phyloP scores from a whole-genome alignment of 1,139 yeast species.

The Protomyces pachydermus region DNA sequence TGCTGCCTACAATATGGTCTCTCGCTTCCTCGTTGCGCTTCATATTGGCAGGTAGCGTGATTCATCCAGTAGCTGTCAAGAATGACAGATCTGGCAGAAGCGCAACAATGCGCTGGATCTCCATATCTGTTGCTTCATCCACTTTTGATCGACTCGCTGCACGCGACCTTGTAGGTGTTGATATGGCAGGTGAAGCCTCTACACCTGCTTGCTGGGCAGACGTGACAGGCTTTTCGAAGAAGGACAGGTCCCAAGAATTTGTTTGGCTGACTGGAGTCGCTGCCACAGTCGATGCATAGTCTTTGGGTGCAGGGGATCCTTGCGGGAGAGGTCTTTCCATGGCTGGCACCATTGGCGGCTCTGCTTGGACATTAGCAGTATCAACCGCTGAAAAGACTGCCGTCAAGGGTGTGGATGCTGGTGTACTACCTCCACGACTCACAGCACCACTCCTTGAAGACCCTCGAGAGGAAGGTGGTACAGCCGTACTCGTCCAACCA shows the following conservation, averaged over 20 bases:
- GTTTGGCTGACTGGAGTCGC: not conserved
- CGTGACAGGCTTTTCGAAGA: not conserved
- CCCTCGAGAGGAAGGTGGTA: not conserved
- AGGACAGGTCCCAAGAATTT: constrained; percentile 16
- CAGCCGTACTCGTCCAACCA: constrained; percentile 15
- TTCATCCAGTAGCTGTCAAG: not conserved
- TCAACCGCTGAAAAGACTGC: not conserved
- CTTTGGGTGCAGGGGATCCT: not conserved
- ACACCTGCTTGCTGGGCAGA: not conserved
- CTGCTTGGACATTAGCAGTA: not conserved
- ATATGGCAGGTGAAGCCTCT: not conserved
- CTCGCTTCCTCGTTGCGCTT: constrained; percentile 19
- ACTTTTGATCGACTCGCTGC: not conserved
- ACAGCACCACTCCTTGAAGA: not conserved
- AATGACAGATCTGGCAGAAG: constrained; percentile 6
- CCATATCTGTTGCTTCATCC: not conserved
- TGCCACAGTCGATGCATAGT: not conserved
- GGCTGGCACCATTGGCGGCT: not conserved
- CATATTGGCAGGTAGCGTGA: not conserved
- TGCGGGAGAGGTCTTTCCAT: not conserved
- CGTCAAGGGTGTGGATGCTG: not conserved
- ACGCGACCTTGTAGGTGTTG: not conserved
- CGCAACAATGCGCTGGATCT: constrained; percentile 1
- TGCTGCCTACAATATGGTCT: constrained; percentile 22
- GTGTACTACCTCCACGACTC: not conserved